Evolutionary conservation across 805 yeast species (phyloP), one percentile per base, ranked within the genome.

Genomic region (Candida arabinofermentans): DNA sequence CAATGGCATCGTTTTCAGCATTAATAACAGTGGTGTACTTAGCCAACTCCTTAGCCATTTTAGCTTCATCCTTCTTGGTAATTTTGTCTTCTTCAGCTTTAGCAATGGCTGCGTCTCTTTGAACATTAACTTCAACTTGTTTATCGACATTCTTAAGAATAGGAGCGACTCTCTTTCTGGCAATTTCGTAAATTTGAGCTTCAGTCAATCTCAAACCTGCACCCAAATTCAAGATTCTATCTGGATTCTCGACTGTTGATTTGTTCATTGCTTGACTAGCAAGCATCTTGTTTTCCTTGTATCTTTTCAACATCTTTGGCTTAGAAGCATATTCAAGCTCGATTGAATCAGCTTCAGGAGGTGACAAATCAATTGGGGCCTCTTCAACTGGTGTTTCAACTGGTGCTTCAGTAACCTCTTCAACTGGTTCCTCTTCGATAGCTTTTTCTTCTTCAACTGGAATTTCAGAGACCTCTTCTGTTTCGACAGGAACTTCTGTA

Each of bases 131-230:
- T 36, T 58, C 61, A 36, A 75, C 82, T 45, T 72, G 71, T 23
- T 69, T 72, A 53, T 75, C 73, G 54, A 77, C 75, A 48, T 60
- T 65, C 34, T 70, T 66, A 53, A 77, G 62, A 29, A 76, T 71
- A 5, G 83, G 83, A 26, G 75, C 74, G 29, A 77, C 78, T 49
- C 81, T 67, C 48, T 65, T 65, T 30, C 74, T 72, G 18, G 82
- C 82, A 53, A 77, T 71, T 38, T 68, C 81, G 50, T 74, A 65
- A 46, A 77, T 69, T 57, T 76, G 79, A 41, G 70, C 71, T 50
- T 77, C 79, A 35, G 81, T 71, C 66, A 77, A 65, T 36, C 56
- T 65, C 56, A 76, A 66, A 16, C 81, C 81, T 34, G 74, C 70
- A 41, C 83, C 83, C 47, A 77, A 62, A 49, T 74, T 72, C 48